Evolutionary conservation across 352 stramenopile genomes (phyloP).

Genomic region (Stephanocyclus meneghinianus): DNA sequence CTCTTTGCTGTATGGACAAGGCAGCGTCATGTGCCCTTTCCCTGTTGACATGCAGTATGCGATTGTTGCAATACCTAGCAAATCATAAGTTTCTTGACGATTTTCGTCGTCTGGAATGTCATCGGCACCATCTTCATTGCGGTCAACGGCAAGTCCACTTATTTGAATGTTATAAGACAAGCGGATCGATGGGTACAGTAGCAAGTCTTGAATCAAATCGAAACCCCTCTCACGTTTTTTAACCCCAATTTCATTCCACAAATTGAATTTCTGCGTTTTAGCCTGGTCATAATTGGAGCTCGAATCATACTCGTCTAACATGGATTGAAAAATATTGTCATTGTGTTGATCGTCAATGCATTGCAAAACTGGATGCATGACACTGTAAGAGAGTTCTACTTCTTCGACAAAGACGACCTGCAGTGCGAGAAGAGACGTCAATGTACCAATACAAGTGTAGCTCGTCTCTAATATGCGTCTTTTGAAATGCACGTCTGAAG

Average conservation of each 20-base stretch:
- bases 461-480: slow-evolving; percentile 18
- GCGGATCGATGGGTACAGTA: slow-evolving; percentile 24
- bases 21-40: not conserved
- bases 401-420: slow-evolving; percentile 17
- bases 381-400: slow-evolving; percentile 5
- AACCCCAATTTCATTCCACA: not conserved
- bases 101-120: not conserved
- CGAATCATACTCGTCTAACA: not conserved
- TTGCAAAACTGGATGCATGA: slow-evolving; percentile 6
- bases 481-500: not conserved
- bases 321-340: not conserved
- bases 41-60: slow-evolving; percentile 28
- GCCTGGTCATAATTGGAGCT: not conserved
- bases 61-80: slow-evolving; percentile 24
- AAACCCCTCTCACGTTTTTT: slow-evolving; percentile 3
- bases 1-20: slow-evolving; percentile 16
- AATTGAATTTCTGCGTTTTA: not conserved
- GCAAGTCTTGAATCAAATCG: slow-evolving; percentile 30
- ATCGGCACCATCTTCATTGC: slow-evolving; percentile 7
- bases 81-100: slow-evolving; percentile 16
- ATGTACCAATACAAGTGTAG: slow-evolving; percentile 20
- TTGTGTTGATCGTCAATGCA: slow-evolving; percentile 3
- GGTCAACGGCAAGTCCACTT: not conserved
- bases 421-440: slow-evolving; percentile 27
- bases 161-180: not conserved